Evolutionary conservation across 768 basidiomycete genomes (phyloP), one percentile per base, ranked within the genome.

Genomic region (Kwoniella sp.): DNA sequence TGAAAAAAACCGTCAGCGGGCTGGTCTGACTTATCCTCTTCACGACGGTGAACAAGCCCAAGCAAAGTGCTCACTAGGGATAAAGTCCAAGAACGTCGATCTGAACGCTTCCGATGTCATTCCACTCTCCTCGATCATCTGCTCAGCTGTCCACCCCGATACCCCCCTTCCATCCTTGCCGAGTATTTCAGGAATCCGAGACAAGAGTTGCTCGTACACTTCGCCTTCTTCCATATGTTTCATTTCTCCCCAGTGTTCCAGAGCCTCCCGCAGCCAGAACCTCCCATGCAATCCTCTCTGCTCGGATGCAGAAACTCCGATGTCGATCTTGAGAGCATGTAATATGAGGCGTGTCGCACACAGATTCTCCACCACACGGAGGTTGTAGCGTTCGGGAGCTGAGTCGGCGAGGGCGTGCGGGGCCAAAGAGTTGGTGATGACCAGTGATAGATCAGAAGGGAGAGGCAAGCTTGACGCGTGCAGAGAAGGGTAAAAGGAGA

Each of bases 301-400:
- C 51, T 25, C 55, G 57, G 15, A 65, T 50, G n/a, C 53, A 29
- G 13, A 74, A 58, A 50, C 70, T 85, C 25, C 93, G 84, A 38
- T 3, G 30, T 54, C 53, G 9, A 54, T 29, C 8, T 31, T n/a
- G 11, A 28, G 29, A 31, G 82, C 81, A 30, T 85, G 84, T 0
- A 88, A 87, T 13, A 96, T 84, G 4, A 92, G 83, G 26, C 89
- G 85, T 0, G 93, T 91, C 1, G 87, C 89, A 37, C 87, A 88
- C 22, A 92, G 87, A 0, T 89, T 90, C 80, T 96, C 93, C n/a
- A 94, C 90, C 34, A 93, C 92, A 34, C 91, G 90, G 17, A 94
- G 84, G 75, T 96, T 95, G 83, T 95, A 94, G 51, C 87, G 85
- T 37, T 84, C 85, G 71, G 88, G 90, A 1, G 91, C 90, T 37